Evolutionary conservation across 306 rosid genomes (phyloP).

Genomic region (Fagus sylvatica): DNA sequence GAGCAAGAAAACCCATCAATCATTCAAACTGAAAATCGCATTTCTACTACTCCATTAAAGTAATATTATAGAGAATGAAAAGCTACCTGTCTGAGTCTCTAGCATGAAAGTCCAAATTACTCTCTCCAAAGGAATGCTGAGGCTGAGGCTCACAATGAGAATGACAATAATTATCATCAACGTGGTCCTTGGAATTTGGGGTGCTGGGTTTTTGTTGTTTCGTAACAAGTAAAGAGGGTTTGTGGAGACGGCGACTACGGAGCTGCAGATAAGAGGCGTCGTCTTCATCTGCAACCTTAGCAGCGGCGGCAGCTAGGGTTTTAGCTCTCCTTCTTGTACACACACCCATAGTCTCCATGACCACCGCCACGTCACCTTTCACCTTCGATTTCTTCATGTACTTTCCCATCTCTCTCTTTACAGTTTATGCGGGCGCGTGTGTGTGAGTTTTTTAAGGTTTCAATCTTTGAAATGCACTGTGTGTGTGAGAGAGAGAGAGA

Average conservation of each 20-base stretch:
- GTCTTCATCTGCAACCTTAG: background rate
- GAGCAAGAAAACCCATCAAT: no score
- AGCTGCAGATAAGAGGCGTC: conserved; percentile 74
- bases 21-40: background rate
- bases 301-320: conserved; percentile 51
- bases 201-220: conserved; percentile 14
- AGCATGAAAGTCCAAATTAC: conserved; percentile 46
- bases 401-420: conserved; percentile 53
- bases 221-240: conserved; percentile 35
- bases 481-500: background rate
- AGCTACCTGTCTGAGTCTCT: conserved; percentile 69
- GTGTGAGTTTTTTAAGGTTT: background rate
- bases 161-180: no score
- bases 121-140: conserved; percentile 57
- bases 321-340: conserved; percentile 67
- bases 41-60: background rate
- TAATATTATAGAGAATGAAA: background rate
- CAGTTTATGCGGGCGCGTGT: background rate
- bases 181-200: no score
- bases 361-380: conserved; percentile 50
- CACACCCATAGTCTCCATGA: conserved; percentile 70
- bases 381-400: conserved; percentile 75
- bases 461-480: no score
- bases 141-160: no score
- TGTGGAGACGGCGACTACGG: conserved; percentile 80